A percentile compares a stretch with the other conserved stretches of the same genome.
phyloP scores from a whole-genome alignment of 768 basidiomycete genomes.

The Suillus variegatus region DNA sequence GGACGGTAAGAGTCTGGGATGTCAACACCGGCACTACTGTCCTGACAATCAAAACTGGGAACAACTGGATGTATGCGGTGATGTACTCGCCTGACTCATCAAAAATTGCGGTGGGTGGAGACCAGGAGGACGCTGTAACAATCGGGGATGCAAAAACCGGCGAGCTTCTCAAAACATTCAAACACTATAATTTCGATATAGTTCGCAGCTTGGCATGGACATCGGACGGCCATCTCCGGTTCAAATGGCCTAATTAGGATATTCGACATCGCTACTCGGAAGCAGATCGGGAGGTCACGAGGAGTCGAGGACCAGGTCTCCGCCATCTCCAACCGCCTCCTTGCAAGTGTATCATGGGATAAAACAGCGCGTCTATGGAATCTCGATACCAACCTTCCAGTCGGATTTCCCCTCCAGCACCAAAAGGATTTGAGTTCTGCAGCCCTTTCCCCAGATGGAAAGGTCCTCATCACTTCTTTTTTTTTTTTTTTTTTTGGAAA shows the following conservation, averaged over 20 bases:
- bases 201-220: not conserved
- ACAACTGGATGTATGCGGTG: not conserved
- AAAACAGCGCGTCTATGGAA: not conserved
- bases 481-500: too few relatives aligned
- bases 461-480: not conserved
- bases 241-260: not conserved
- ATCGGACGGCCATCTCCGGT: not conserved
- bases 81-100: not conserved
- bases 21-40: not conserved
- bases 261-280: not conserved
- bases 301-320: fast-evolving
- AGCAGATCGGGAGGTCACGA: not conserved
- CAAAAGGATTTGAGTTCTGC: not conserved
- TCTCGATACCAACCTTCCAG: not conserved
- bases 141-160: not conserved
- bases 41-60: not conserved
- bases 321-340: not conserved
- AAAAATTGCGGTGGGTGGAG: not conserved
- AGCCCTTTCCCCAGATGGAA: not conserved
- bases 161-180: not conserved
- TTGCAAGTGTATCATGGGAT: not conserved
- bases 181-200: fast-evolving
- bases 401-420: not conserved
- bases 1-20: not conserved
- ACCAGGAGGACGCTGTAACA: not conserved